A percentile compares a stretch with the other conserved stretches of the same genome.
Conservation (phyloP, 352 stramenopile genomes). For the Plasmopara viticola region DNA sequence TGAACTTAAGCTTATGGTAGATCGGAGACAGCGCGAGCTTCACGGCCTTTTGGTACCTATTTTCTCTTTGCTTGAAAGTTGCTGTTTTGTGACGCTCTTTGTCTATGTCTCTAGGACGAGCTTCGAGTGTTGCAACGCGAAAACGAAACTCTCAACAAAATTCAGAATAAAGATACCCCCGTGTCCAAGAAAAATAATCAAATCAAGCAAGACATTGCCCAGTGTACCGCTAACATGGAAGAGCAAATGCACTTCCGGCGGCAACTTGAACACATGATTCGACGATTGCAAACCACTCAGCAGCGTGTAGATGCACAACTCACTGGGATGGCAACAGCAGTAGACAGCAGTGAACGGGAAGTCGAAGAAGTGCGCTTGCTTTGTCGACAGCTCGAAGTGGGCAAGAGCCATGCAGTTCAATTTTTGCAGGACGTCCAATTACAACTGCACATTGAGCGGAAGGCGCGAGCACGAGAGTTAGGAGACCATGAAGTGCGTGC, state of each 20-base stretch:
- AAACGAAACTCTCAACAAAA: conserved; percentile 54
- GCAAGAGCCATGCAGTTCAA: conserved; percentile 62
- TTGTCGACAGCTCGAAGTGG: conserved; percentile 70
- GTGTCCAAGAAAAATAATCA: conserved; percentile 61
- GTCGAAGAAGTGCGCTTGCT: conserved; percentile 67
- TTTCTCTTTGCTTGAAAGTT: background rate
- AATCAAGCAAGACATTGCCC: conserved; percentile 65
- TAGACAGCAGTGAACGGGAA: conserved; percentile 60
- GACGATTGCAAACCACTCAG: conserved; percentile 65
- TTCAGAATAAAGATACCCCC: conserved; percentile 75
- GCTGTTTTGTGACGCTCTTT: background rate
- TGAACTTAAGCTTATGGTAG: conserved; percentile 62
- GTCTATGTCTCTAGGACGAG: conserved; percentile 41
- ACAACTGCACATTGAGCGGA: conserved; percentile 63
- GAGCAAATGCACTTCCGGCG: conserved; percentile 69
- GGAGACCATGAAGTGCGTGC: conserved; percentile 71
- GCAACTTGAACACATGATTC: conserved; percentile 80
- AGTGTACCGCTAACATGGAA: conserved; percentile 66
- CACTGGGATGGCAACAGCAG: conserved; percentile 52
- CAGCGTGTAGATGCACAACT: conserved; percentile 66
- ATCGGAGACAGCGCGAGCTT: conserved; percentile 59
- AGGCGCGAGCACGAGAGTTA: conserved; percentile 55
- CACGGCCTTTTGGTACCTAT: conserved; percentile 42
- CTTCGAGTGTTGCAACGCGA: conserved; percentile 62
- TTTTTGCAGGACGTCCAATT: conserved; percentile 77